Base-by-base conservation (phyloP, 192 early-diverging fungal genomes). In the Neocallimastix lanati region DNA sequence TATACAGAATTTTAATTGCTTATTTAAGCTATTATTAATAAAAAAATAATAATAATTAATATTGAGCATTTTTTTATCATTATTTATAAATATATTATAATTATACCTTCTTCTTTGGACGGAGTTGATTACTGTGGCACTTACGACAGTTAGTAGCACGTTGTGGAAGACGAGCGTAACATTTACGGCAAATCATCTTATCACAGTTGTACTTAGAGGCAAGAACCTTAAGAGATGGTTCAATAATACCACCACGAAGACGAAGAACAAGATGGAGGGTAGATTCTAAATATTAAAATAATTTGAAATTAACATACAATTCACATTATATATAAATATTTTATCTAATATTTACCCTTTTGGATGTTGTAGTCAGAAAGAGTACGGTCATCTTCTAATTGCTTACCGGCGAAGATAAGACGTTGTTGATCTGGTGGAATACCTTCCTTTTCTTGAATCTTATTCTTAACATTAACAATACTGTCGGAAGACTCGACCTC, bases 191-290 rank as follows among this genome's bases (percentile, higher is more conserved):
- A 84, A 99, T 94, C 94, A 95, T 95, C 95, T 98, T 99, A 78
- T 99, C 97, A 91, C 97, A 99, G 94, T 97, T 97, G 93, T 94
- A 99, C 91, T 96, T 98, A 87, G 94, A 95, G 83, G 97, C 97
- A 81, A 99, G 90, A 79, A 93, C 95, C 92, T 95, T 96, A 82
- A 99, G 90, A 78, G 97, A 98, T 76, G 97, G 97, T 90, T 99
- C 96, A 86, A 98, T 99, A 85, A 97, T 91, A 88, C 77, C 30
- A 37, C 77, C 77, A 30, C 77, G 77, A 30, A 78, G 77, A 37
- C 77, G 77, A 21, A 78, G 77, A 30, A 78, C 77, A 30, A 78
- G 77, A 21, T 78, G 77, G 9, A 78, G 77, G 21, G 77, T 78
- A 21, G 77, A 78, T 30, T 78, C 77, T 35, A 28, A 28, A 9